Evolutionary conservation across 139 green algal genomes (phyloP), one percentile per base, ranked within the genome.

Genomic region (Astrephomene gubernaculifera): DNA sequence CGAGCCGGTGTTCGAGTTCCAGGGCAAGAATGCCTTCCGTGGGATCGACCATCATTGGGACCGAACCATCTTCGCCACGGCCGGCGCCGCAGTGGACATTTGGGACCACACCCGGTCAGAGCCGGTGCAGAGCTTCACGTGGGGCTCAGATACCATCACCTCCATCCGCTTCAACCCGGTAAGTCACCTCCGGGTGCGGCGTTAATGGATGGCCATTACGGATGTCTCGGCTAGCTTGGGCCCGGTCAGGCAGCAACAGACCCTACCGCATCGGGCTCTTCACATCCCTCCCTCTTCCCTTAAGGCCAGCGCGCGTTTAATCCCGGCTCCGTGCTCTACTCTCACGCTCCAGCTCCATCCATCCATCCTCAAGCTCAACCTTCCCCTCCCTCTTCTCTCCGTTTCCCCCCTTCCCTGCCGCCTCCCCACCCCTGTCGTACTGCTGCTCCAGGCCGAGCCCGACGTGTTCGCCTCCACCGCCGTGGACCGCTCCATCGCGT

Each of bases 141-240:
- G 97, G 97, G 97, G 97, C 10, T 75, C 93, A 9, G 97, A 99
- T 75, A 96, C 93, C 0, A 89, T 99, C 39, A 93, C 89, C 19
- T 96, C 94, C 10, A 92, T 98, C 22, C 94, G 96, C 44, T 99
- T 98, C 92, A 99, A 99, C 90, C 96, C 97, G 45, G 96, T 95
- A 60, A 44, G 79, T n/a, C n/a, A n/a, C n/a, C n/a, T n/a, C n/a
- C n/a, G n/a, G n/a, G n/a, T n/a, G n/a, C n/a, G n/a, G n/a, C n/a
- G n/a, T n/a, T n/a, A n/a, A n/a, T n/a, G n/a, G n/a, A n/a, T n/a
- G n/a, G n/a, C n/a, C n/a, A n/a, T n/a, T n/a, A n/a, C n/a, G n/a
- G n/a, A n/a, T n/a, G n/a, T n/a, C n/a, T n/a, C n/a, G n/a, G n/a
- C n/a, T n/a, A n/a, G n/a, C n/a, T n/a, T n/a, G n/a, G n/a, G n/a